Base-by-base conservation (phyloP, 2,329 filamentous ascomycete species). In the Aschersonia sp. region DNA sequence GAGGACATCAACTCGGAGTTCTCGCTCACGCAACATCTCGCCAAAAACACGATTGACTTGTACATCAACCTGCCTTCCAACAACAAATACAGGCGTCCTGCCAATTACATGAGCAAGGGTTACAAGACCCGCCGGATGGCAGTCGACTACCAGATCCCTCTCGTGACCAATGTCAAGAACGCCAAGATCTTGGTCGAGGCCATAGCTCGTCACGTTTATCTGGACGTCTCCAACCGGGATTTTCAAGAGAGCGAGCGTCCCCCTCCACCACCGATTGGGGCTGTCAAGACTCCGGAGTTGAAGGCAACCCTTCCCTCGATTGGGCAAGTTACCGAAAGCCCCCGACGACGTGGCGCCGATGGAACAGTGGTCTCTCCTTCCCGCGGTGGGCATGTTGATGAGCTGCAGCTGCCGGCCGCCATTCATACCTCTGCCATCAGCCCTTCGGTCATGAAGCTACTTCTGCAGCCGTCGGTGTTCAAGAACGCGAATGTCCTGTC, bases 1-100 rank as follows among this genome's bases (percentile, higher is more conserved):
- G 84, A 88, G 55, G 83, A 88, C 52, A 87, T 94, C 63, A 89
- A 90, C 65, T 87, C 88, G 0, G 92, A 98, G 68, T 98, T 94
- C 70, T 98, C 92, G 7, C 76, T 98, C 52, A 95, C 88, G 1
- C 88, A 97, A 69, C 90, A 95, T 70, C 71, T 98, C 67, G 85
- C 90, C 49, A 97, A 95, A 71, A 97, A 97, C 70, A 82, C 92
- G 65, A 98, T 98, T 58, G 90, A 97, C 64, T 71, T 98, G 51
- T 98, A 98, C 72, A 95, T 98, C 80, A 98, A 98, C 67, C 68
- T 98, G 66, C 92, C 92, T n/a, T 97, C 92, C 10, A 95, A 79
- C 77, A 98, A 98, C 73, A 86, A 89, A 65, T 98, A 94, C 75
- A 81, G 92, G 57, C 82, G 92, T 55, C 92, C 92, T 32, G 92